phyloP scores from a whole-genome alignment of 202 grass and related monocot species.

The Bolboschoenoplectus hybrid region DNA sequence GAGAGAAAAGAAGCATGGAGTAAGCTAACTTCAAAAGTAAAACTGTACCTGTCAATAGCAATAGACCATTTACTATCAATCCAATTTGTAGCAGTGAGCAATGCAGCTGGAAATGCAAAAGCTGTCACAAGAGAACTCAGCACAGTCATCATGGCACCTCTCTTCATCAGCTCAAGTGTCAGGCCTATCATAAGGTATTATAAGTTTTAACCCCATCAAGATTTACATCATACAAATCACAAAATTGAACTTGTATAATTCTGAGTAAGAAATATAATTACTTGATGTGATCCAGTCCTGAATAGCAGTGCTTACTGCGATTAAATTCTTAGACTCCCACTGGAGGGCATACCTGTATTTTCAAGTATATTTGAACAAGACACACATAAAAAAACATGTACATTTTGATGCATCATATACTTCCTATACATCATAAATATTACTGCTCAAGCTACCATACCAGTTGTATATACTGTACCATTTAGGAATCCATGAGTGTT shows the following conservation, averaged over 20 bases:
- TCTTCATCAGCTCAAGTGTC: slow-evolving; percentile 83
- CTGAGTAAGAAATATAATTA: slow-evolving; percentile 48
- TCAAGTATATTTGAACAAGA: slow-evolving; percentile 22
- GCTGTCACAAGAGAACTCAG: slow-evolving; percentile 76
- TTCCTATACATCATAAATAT: slow-evolving; percentile 22
- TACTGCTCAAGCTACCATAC: neutral
- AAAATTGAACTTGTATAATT: slow-evolving; percentile 15
- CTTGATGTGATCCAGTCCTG: slow-evolving; percentile 99
- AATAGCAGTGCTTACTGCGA: slow-evolving; percentile 87
- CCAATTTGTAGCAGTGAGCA: slow-evolving; percentile 84
- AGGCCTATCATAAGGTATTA: slow-evolving; percentile 54
- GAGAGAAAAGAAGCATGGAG: neutral
- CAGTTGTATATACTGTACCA: neutral
- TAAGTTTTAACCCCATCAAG: slow-evolving; percentile 26
- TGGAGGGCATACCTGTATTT: slow-evolving; percentile 75
- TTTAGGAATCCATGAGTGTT: neutral
- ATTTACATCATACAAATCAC: slow-evolving; percentile 14
- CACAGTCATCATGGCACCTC: slow-evolving; percentile 87
- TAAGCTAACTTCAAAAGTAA: neutral
- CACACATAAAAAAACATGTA: neutral
- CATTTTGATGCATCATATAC: slow-evolving; percentile 15
- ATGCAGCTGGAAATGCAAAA: slow-evolving; percentile 75
- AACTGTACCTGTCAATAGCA: slow-evolving; percentile 81
- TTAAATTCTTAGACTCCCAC: slow-evolving; percentile 91
- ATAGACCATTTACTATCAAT: slow-evolving; percentile 98